These are phyloP conservation scores for Lactarius evosmus DNA, from an alignment of 768 basidiomycete genomes.

Conservation along the genomic window DNA sequence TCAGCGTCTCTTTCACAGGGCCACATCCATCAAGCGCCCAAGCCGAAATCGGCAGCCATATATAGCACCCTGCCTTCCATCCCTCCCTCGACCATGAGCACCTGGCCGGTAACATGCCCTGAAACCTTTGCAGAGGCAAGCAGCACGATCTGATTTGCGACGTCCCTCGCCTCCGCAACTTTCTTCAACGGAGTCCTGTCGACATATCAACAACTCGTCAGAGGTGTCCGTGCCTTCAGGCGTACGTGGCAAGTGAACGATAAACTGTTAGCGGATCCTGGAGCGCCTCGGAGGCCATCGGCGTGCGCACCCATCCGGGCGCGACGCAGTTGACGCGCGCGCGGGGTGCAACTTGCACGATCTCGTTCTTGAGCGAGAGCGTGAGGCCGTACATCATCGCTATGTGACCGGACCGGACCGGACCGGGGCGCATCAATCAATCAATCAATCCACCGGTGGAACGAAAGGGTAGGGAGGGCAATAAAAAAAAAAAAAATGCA, in stretches of 20 bases:
- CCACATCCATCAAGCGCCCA: background rate
- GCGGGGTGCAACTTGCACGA: constrained; percentile 67
- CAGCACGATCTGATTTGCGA: constrained; percentile 62
- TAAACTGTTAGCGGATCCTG: constrained; percentile 54
- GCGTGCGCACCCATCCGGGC: constrained; percentile 59
- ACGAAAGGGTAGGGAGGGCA: too few relatives aligned
- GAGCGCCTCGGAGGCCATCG: constrained; percentile 57
- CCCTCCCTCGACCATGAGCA: constrained; percentile 69
- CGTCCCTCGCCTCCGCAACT: constrained; percentile 56
- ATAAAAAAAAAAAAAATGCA: too few relatives aligned
- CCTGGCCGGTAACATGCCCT: constrained; percentile 68
- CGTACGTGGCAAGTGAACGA: constrained; percentile 65
- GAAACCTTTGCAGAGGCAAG: constrained; percentile 60
- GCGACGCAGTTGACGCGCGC: constrained; percentile 70
- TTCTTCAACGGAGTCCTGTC: constrained; percentile 67
- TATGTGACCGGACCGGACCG: constrained; percentile 27
- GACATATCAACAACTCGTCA: background rate
- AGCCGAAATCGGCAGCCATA: constrained; percentile 36
- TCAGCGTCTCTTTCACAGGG: too few relatives aligned
- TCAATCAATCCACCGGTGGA: too few relatives aligned
- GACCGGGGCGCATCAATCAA: too few relatives aligned
- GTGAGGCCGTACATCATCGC: constrained; percentile 73
- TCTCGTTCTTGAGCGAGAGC: constrained; percentile 72
- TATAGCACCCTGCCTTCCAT: constrained; percentile 71
- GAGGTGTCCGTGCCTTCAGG: background rate